Percentiles rank a stretch among this genome's conserved stretches.
phyloP scores from a whole-genome alignment of 1,284 basidiomycete genomes.

The Melampsora americana region DNA sequence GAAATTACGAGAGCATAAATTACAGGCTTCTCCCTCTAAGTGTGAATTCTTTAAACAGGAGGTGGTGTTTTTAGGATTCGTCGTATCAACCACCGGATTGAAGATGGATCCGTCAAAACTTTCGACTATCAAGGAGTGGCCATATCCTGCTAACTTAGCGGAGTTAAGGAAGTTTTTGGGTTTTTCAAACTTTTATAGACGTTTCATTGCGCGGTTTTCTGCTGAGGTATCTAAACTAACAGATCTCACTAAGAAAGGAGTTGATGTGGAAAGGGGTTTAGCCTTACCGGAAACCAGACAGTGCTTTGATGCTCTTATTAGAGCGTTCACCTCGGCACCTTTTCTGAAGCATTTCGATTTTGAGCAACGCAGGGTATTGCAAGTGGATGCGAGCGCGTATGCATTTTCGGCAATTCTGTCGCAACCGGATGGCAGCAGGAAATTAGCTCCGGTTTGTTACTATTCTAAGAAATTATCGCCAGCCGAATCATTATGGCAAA shows the following conservation, averaged over 20 bases:
- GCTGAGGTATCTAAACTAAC: neutral
- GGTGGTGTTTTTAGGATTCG: conserved; percentile 15
- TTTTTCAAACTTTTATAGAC: conserved; percentile 1
- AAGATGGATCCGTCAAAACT: conserved; percentile 3
- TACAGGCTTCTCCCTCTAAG: neutral
- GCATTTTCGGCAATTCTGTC: conserved; percentile 43
- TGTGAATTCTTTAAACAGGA: conserved; percentile 7
- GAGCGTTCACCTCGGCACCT: neutral
- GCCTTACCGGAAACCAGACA: neutral
- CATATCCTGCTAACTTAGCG: neutral
- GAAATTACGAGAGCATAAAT: neutral
- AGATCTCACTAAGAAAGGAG: neutral
- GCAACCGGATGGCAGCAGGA: conserved; percentile 29
- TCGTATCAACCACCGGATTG: neutral
- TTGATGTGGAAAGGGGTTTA: neutral
- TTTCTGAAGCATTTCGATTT: neutral
- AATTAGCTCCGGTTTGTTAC: conserved; percentile 23
- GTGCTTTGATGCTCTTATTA: neutral
- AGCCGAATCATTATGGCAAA: neutral
- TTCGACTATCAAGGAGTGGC: neutral
- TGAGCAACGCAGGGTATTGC: conserved; percentile 44
- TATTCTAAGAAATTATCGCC: neutral
- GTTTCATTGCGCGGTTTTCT: conserved; percentile 6
- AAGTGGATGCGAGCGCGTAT: conserved; percentile 48
- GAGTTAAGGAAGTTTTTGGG: conserved; percentile 1